Evolutionary conservation across 768 basidiomycete species (phyloP).

Genomic region (Suillus variegatus): DNA sequence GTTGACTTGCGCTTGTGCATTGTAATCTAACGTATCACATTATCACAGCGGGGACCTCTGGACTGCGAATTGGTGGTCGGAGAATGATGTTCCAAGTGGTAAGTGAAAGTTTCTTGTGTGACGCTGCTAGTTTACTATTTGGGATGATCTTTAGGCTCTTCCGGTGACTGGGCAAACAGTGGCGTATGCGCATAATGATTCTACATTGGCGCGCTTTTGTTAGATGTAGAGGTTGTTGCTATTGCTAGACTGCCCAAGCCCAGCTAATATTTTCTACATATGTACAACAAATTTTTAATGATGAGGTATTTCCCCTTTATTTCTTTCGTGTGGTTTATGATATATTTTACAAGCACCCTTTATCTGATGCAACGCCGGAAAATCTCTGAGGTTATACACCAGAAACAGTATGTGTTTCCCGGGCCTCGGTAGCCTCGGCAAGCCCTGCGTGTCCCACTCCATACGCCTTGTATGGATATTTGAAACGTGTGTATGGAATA

Average conservation of each 20-base stretch:
- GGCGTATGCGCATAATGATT: constrained; percentile 26
- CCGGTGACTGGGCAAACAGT: constrained; percentile 36
- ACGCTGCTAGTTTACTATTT: background rate
- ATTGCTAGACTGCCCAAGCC: background rate
- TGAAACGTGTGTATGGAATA: background rate
- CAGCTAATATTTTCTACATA: background rate
- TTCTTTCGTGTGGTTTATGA: background rate
- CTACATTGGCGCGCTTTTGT: background rate
- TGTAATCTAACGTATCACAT: background rate
- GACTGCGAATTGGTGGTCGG: constrained; percentile 51
- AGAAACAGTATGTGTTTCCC: background rate
- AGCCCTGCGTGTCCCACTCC: background rate
- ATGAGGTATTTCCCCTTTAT: background rate
- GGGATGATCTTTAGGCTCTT: constrained; percentile 11
- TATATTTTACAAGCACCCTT: background rate
- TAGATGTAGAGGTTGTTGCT: background rate
- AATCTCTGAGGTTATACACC: background rate
- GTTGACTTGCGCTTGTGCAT: no score
- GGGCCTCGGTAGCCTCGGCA: no score
- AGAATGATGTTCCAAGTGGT: constrained; percentile 40
- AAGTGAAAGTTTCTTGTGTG: constrained; percentile 15
- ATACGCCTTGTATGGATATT: background rate
- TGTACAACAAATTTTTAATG: background rate
- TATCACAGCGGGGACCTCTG: constrained; percentile 46
- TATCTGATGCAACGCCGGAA: background rate